Evolutionary conservation across 2,329 filamentous ascomycete genomes (phyloP).

Genomic region (Trichoderma asperellum): DNA sequence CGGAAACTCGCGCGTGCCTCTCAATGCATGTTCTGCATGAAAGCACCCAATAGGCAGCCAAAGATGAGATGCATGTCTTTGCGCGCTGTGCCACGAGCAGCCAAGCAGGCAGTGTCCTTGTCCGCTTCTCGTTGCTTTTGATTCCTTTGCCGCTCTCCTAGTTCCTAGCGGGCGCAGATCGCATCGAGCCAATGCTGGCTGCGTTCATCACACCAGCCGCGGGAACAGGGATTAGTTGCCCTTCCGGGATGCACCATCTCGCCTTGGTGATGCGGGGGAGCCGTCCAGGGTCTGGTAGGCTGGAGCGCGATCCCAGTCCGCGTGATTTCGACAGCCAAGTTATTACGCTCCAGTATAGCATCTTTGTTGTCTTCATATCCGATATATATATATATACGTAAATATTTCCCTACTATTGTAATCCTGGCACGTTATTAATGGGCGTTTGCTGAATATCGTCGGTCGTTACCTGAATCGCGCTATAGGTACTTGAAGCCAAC

Average conservation of each 20-base stretch:
- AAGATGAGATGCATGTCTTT: neutral
- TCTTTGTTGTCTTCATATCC: neutral
- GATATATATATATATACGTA: too few species aligned
- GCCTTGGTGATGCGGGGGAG: constrained; percentile 15
- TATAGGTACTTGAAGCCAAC: neutral
- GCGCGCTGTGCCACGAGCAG: too few species aligned
- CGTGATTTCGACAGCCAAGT: neutral
- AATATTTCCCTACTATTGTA: too few species aligned
- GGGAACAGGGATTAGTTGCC: constrained; percentile 21
- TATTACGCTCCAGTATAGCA: neutral
- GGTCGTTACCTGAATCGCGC: too few species aligned
- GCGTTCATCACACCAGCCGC: constrained; percentile 3
- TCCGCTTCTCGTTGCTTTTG: neutral
- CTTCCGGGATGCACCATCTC: constrained; percentile 2
- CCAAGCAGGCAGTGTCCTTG: neutral
- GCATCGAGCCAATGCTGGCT: constrained; percentile 12
- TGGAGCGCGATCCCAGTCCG: neutral
- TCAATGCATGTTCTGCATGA: neutral
- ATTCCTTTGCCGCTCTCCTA: neutral
- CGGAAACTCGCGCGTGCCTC: neutral
- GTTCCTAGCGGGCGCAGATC: constrained; percentile 7
- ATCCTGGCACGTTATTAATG: too few species aligned
- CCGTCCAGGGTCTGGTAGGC: neutral
- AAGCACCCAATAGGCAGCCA: neutral
- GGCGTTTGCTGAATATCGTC: too few species aligned